Conservation (phyloP, 2,329 filamentous ascomycete species). For the Verruconis gallopava region DNA sequence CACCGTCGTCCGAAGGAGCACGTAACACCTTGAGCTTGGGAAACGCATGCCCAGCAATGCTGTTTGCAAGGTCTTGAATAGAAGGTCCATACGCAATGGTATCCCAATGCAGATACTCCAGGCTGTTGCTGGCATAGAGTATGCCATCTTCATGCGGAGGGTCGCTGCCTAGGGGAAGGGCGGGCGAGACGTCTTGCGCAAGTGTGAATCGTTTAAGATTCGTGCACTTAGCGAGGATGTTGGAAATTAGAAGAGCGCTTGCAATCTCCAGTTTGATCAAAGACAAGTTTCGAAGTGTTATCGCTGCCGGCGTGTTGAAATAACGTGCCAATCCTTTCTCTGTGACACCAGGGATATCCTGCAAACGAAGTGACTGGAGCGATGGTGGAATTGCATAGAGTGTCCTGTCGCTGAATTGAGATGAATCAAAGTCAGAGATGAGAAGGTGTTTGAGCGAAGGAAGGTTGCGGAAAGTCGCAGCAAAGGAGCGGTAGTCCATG, state of each 20-base stretch:
- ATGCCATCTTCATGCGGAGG: not conserved
- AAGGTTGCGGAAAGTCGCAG: slow-evolving; percentile 40
- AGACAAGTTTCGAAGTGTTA: slow-evolving; percentile 32
- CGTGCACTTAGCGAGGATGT: slow-evolving; percentile 35
- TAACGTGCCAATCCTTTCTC: slow-evolving; percentile 42
- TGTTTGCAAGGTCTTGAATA: slow-evolving; percentile 49
- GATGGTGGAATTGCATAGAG: slow-evolving; percentile 37
- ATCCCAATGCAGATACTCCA: slow-evolving; percentile 46
- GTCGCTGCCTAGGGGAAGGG: slow-evolving; percentile 28
- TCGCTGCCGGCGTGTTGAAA: slow-evolving; percentile 32
- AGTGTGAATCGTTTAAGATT: slow-evolving; percentile 38
- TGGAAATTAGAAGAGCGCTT: slow-evolving; percentile 38
- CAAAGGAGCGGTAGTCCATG: slow-evolving; percentile 41
- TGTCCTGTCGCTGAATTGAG: slow-evolving; percentile 43
- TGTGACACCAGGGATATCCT: slow-evolving; percentile 42
- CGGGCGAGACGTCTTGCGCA: slow-evolving; percentile 37
- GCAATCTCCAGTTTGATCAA: slow-evolving; percentile 42
- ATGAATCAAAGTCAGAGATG: slow-evolving; percentile 39
- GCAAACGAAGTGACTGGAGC: slow-evolving; percentile 40
- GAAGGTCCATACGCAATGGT: slow-evolving; percentile 43
- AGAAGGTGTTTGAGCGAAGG: slow-evolving; percentile 40
- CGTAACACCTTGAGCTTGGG: slow-evolving; percentile 48
- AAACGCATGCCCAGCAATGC: slow-evolving; percentile 50
- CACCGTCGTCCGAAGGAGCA: slow-evolving; percentile 56
- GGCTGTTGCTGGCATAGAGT: slow-evolving; percentile 33